phyloP scores from a whole-genome alignment of 2,329 filamentous ascomycete genomes.

The Fusarium gaditjirri region DNA sequence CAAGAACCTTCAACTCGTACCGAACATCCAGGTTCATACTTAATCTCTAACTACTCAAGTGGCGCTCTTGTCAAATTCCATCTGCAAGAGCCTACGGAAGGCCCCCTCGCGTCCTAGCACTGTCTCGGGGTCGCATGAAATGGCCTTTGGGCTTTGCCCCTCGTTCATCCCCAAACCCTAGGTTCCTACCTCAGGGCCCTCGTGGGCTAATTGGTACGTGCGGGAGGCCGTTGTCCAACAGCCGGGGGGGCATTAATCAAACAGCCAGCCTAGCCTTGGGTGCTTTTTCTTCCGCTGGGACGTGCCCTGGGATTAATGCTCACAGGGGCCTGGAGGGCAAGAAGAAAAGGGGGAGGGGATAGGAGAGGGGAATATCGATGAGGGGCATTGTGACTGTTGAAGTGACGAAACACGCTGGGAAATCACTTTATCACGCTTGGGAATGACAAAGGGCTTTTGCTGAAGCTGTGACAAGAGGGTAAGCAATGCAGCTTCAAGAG shows the following conservation, averaged over 20 bases:
- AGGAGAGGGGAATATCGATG: constrained; percentile 7
- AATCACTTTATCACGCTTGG: constrained; percentile 5
- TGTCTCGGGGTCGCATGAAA: constrained; percentile 43
- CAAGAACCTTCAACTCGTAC: neutral
- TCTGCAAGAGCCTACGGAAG: constrained; percentile 6
- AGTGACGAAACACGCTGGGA: constrained; percentile 31
- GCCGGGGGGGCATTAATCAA: constrained; percentile 42
- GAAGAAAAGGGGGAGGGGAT: constrained; percentile 32
- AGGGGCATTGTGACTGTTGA: constrained; percentile 22
- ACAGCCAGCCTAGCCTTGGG: constrained; percentile 37
- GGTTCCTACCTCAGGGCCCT: constrained; percentile 27
- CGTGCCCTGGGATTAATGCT: constrained; percentile 36
- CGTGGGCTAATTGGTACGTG: constrained; percentile 33
- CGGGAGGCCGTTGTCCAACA: constrained; percentile 41
- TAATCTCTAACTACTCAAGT: constrained; percentile 18
- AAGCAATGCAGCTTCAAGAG: constrained; percentile 10
- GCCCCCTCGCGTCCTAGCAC: constrained; percentile 24
- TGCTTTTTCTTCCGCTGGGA: constrained; percentile 35
- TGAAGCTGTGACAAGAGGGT: neutral
- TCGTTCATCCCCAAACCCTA: constrained; percentile 27
- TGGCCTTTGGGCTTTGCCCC: constrained; percentile 37
- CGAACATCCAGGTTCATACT: neutral
- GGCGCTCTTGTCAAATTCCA: constrained; percentile 28
- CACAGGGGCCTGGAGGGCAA: constrained; percentile 24
- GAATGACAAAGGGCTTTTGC: neutral